Conservation (phyloP, 2,329 filamentous ascomycete species). For the Aspergillus vadensis region DNA sequence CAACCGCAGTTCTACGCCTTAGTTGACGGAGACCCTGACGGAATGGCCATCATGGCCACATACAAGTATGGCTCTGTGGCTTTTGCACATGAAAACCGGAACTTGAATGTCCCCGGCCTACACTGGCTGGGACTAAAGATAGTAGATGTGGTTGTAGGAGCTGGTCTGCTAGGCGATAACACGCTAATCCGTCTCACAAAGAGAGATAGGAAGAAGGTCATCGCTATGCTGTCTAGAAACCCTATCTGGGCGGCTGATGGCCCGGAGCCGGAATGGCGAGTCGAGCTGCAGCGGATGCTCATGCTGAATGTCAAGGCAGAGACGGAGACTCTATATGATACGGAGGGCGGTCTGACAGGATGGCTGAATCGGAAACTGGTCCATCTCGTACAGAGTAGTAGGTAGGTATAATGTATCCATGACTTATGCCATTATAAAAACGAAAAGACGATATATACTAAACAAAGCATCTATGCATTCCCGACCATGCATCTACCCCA, state of each 20-base stretch:
- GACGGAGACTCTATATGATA: conserved; percentile 57
- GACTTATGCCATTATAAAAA: no score
- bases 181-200: conserved; percentile 50
- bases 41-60: conserved; percentile 62
- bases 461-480: not conserved
- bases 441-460: no score
- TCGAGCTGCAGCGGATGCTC: conserved; percentile 62
- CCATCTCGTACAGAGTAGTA: conserved; percentile 1
- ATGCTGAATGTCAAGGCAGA: conserved; percentile 65
- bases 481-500: not conserved
- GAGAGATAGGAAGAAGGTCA: conserved; percentile 58
- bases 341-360: conserved; percentile 41
- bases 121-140: conserved; percentile 62
- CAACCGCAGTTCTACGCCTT: conserved; percentile 54
- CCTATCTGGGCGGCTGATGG: conserved; percentile 48
- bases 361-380: conserved; percentile 47
- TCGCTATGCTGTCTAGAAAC: conserved; percentile 54
- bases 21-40: conserved; percentile 64
- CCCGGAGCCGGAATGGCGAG: conserved; percentile 48
- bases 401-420: not conserved
- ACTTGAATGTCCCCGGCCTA: conserved; percentile 50
- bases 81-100: conserved; percentile 56
- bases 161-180: conserved; percentile 25
- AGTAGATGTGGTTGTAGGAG: conserved; percentile 38
- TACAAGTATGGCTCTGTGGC: conserved; percentile 64